Evolutionary conservation across 805 yeast species (phyloP), one percentile per base, ranked within the genome.

Genomic region (Sporopachydermia quercuum): DNA sequence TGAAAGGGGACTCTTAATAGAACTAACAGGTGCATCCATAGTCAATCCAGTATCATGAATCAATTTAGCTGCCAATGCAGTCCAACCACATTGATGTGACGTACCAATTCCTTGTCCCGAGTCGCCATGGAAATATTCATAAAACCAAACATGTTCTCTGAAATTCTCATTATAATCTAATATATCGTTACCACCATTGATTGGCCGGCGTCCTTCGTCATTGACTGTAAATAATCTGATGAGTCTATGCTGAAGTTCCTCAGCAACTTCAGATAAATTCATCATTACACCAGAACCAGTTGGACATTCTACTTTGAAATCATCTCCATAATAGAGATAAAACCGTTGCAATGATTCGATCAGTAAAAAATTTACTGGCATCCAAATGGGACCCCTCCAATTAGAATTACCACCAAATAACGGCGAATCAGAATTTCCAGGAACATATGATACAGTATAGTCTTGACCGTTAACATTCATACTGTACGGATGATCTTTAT

Each of bases 381-480:
- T 85, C 96, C 96, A 86, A 49, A 86, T 85, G 13, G 96, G 96
- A 2, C 96, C 96, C 57, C 96, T 71, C 96, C 96, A 86, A 60
- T 86, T 86, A 16, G 95, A 85, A 57, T 86, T 86, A 43, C 96
- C 96, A 39, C 96, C 96, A 68, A 86, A 86, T 73, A 87, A 72
- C 3, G 94, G 94, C 4, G 93, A 78, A 54, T 84, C 89, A 18
- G 93, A 80, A 53, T 84, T 94, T 19, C 94, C 95, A 3, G 94
- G 79, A 40, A 84, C 69, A 57, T 85, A 84, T 43, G 71, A 70
- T 19, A 84, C 87, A 36, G 66, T 62, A 58, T 77, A 86, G 34
- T 68, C 63, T 47, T 74, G 68, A 14, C 93, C 93, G 55, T 82
- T 68, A 36, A 86, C 94, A 47, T 76, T 70, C 89, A 85, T 82